Evolutionary conservation across 2,329 filamentous ascomycete genomes (phyloP).

Genomic region (Phialemoniopsis sp.): DNA sequence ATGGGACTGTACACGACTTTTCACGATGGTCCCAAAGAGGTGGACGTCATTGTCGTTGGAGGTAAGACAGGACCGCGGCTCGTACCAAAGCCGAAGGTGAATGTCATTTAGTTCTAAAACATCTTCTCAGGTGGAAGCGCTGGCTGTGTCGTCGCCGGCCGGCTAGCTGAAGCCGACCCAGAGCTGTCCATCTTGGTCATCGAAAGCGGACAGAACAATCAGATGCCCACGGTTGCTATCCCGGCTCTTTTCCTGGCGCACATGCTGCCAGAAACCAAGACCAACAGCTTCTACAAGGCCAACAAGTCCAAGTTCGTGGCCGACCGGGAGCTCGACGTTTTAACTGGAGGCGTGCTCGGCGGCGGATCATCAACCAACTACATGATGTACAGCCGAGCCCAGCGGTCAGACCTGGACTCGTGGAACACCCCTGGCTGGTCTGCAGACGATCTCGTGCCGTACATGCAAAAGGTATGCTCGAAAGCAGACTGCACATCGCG

Average conservation of each 20-base stretch:
- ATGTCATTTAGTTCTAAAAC: neutral
- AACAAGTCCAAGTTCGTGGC: conserved; percentile 39
- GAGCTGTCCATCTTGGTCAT: conserved; percentile 46
- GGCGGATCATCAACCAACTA: conserved; percentile 46
- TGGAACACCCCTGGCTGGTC: conserved; percentile 18
- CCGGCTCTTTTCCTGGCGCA: conserved; percentile 44
- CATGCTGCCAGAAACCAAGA: conserved; percentile 39
- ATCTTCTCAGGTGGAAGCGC: conserved; percentile 40
- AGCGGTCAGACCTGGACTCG: conserved; percentile 20
- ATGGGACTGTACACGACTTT: conserved; percentile 6
- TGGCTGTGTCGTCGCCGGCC: conserved; percentile 42
- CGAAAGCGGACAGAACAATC: conserved; percentile 49
- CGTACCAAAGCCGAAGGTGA: neutral
- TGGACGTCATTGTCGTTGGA: conserved; percentile 33
- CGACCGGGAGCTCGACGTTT: conserved; percentile 33
- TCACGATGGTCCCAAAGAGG: conserved; percentile 9
- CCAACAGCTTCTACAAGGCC: conserved; percentile 41
- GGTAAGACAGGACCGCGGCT: conserved; percentile 3
- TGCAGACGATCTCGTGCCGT: conserved; percentile 33
- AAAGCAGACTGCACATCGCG: too few relatives aligned
- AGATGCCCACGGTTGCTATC: conserved; percentile 42
- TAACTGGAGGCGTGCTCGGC: conserved; percentile 40
- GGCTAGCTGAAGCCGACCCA: conserved; percentile 45
- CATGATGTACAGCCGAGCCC: conserved; percentile 27
- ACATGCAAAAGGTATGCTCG: conserved; percentile 36